Evolutionary conservation across 1,284 basidiomycete species (phyloP).

Genomic region (Sporisorium reilianum): DNA sequence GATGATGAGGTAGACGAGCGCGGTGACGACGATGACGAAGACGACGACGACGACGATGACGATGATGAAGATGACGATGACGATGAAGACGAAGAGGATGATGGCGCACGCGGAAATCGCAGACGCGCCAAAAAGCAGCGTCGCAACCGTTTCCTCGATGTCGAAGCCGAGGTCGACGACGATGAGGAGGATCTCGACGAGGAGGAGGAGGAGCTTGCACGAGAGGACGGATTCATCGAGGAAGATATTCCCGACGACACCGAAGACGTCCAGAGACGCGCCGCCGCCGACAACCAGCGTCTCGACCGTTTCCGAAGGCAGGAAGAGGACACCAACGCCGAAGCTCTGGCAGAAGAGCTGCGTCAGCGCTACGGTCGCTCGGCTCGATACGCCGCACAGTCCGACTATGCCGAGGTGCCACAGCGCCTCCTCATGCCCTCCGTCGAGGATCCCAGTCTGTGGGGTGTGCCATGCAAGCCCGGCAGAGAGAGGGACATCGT

Average conservation of each 20-base stretch:
- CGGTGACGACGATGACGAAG: slow-evolving; percentile 50
- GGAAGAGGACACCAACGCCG: slow-evolving; percentile 84
- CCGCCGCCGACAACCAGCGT: slow-evolving; percentile 78
- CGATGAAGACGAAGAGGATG: slow-evolving; percentile 59
- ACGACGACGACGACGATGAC: slow-evolving; percentile 55
- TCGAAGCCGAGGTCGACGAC: slow-evolving; percentile 87
- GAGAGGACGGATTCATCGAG: slow-evolving; percentile 79
- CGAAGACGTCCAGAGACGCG: slow-evolving; percentile 74
- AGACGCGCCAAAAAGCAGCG: slow-evolving; percentile 57
- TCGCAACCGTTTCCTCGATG: slow-evolving; percentile 86
- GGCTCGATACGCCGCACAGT: slow-evolving; percentile 69
- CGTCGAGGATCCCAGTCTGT: slow-evolving; percentile 93
- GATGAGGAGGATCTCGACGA: slow-evolving; percentile 71
- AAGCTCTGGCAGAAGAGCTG: slow-evolving; percentile 86
- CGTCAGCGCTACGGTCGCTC: slow-evolving; percentile 80
- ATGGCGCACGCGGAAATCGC: slow-evolving; percentile 37
- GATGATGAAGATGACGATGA: slow-evolving; percentile 64
- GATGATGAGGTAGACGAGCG: slow-evolving; percentile 53
- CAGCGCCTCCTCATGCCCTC: slow-evolving; percentile 96
- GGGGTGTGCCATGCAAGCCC: slow-evolving; percentile 94
- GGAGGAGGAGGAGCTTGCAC: slow-evolving; percentile 68
- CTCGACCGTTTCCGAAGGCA: slow-evolving; percentile 82
- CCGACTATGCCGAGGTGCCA: slow-evolving; percentile 81
- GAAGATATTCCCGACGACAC: slow-evolving; percentile 76
- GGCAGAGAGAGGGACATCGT: slow-evolving; percentile 93